These are phyloP conservation scores for Trametes coccinea DNA, from an alignment of 768 basidiomycete genomes.

Conservation along the genomic window DNA sequence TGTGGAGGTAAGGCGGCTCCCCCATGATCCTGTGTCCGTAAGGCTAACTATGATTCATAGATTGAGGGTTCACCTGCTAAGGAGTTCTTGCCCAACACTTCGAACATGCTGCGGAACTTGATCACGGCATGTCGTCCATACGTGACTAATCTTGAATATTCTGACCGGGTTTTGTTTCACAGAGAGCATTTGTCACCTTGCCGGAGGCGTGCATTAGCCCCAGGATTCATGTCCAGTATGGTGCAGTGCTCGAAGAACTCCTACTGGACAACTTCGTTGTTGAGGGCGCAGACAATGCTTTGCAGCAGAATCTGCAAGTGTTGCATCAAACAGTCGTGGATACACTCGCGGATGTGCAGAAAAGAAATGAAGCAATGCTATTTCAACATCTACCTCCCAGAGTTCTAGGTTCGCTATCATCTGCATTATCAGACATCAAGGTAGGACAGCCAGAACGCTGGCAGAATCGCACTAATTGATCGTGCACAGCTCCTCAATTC, in stretches of 20 bases:
- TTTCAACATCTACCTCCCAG: slow-evolving; percentile 68
- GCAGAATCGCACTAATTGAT: neutral
- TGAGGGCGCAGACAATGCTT: slow-evolving; percentile 22
- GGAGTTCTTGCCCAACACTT: slow-evolving; percentile 55
- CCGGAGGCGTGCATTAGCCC: slow-evolving; percentile 79
- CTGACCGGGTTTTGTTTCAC: neutral
- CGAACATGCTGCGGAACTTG: slow-evolving; percentile 52
- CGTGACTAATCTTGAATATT: neutral
- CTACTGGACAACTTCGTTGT: slow-evolving; percentile 44
- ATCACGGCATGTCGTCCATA: slow-evolving; percentile 52
- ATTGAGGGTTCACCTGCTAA: slow-evolving; percentile 57
- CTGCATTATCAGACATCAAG: slow-evolving; percentile 58
- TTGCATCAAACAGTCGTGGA: slow-evolving; percentile 52
- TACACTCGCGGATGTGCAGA: slow-evolving; percentile 67
- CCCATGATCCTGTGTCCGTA: neutral
- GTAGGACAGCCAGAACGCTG: slow-evolving; percentile 25
- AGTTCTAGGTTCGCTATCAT: slow-evolving; percentile 57
- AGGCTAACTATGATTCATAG: neutral
- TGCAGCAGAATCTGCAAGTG: slow-evolving; percentile 42
- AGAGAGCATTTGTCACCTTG: slow-evolving; percentile 71
- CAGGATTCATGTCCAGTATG: slow-evolving; percentile 60
- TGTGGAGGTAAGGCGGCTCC: slow-evolving; percentile 50
- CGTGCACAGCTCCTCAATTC: slow-evolving; percentile 67
- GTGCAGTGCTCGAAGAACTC: slow-evolving; percentile 46
- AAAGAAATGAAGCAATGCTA: slow-evolving; percentile 79